A percentile compares a stretch with the other conserved stretches of the same genome.
Conservation (phyloP, 257 asterid genomes). For the Fraxinus americana region DNA sequence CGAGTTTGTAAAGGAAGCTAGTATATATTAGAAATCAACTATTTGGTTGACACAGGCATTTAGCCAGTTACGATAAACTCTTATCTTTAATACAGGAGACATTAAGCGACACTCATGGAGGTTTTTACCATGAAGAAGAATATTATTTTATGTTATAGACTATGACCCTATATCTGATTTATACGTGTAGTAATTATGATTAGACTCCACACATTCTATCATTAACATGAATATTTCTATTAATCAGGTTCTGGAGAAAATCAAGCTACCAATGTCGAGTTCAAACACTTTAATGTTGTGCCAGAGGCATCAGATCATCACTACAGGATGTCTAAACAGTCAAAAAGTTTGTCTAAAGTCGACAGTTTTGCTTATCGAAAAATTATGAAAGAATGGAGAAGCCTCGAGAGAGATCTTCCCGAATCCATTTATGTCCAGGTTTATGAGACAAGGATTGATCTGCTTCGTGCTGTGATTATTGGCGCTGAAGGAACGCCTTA, state of each 20-base stretch:
- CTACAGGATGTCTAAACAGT: constrained; percentile 19
- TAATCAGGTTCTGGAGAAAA: constrained; percentile 22
- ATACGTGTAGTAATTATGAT: no score
- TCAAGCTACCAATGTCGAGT: constrained; percentile 15
- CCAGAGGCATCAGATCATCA: constrained; percentile 44
- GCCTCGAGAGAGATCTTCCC: constrained; percentile 50
- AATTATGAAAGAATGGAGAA: constrained; percentile 65
- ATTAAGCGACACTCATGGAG: no score
- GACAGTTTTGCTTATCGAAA: constrained; percentile 5
- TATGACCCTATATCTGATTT: no score
- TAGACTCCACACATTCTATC: background rate
- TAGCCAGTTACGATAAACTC: no score
- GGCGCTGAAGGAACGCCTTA: constrained; percentile 64
- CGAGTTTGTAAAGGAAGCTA: no score
- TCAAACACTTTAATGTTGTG: constrained; percentile 42
- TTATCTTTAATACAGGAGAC: no score
- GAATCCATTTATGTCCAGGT: constrained; percentile 54
- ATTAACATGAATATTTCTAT: background rate
- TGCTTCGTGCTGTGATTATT: constrained; percentile 65
- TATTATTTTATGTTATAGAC: no score
- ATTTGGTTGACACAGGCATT: no score
- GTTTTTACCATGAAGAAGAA: no score
- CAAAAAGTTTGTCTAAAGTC: constrained; percentile 20
- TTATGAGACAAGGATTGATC: constrained; percentile 53
- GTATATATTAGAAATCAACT: no score